Evolutionary conservation across 108 stramenopile genomes (phyloP), one percentile per base, ranked within the genome.

Genomic region (Halocafeteria seosinensis): DNA sequence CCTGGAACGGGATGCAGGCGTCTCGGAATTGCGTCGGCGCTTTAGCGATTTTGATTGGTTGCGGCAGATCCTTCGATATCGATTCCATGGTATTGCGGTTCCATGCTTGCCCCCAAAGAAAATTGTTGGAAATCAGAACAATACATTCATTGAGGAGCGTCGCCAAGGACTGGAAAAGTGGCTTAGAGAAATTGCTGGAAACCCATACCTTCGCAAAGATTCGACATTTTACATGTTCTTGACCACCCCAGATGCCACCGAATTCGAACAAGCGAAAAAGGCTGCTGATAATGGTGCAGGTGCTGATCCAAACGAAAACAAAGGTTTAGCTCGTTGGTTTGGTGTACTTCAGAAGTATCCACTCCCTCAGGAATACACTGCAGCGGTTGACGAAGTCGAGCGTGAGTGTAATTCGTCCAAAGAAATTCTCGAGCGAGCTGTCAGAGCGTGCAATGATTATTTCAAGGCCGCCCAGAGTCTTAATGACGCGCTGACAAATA

Each of bases 11-110:
- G 4, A 31, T 31, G 11, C 5, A 31, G 53, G 11, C 63, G n/a
- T n/a, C n/a, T n/a, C n/a, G n/a, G 24, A 33, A 4, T 50, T 64
- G 63, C 6, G 42, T 23, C 47, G 63, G 11, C 63, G 63, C 6
- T 64, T 52, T 51, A 53, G 9, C 26, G 64, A 65, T 37, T 65
- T 65, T 55, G 35, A 52, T 5, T 65, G 50, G 50, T 28, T 65
- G 50, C 64, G 64, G 5, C 31, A 52, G n/a, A 30, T 38, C 3
- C 64, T 65, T 34, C 53, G 53, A 35, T 6, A 1, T 1, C 64
- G 64, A 21, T 65, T 52, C 28, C 31, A 34, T 55, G 64, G 64
- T 11, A 4, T 65, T 25, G 50, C 51, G 37, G 34, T 65, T 3
- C 64, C 64, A 8, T 11, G 29, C 3, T 30, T 65, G 55, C 64